Conservation (phyloP, 2,329 filamentous ascomycete genomes). For the Iodosphaeria phyllophila region DNA sequence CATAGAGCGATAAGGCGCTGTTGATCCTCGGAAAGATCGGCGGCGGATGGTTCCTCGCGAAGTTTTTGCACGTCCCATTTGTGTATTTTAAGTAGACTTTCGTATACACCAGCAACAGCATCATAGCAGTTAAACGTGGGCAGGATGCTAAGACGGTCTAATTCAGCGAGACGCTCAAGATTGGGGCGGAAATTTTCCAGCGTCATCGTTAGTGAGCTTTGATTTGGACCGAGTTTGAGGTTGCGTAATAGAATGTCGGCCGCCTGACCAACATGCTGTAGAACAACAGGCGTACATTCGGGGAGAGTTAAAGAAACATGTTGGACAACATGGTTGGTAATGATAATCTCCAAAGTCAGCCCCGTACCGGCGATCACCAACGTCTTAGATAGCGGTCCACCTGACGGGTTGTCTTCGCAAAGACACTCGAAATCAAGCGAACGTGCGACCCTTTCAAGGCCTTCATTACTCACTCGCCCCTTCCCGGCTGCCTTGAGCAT, state of each 20-base stretch:
- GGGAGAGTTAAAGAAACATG: slow-evolving; percentile 45
- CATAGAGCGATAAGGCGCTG: slow-evolving; percentile 44
- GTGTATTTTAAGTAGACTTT: slow-evolving; percentile 50
- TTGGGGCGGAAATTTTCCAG: slow-evolving; percentile 55
- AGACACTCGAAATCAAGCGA: slow-evolving; percentile 46
- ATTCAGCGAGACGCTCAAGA: slow-evolving; percentile 45
- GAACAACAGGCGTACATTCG: slow-evolving; percentile 36
- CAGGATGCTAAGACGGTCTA: slow-evolving; percentile 54
- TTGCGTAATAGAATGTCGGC: slow-evolving; percentile 47
- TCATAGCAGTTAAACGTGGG: slow-evolving; percentile 59
- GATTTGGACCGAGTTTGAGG: slow-evolving; percentile 36
- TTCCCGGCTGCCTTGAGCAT: slow-evolving; percentile 26
- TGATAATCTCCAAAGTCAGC: slow-evolving; percentile 40
- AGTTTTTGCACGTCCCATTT: slow-evolving; percentile 47
- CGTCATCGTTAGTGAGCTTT: slow-evolving; percentile 49
- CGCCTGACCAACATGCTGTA: slow-evolving; percentile 40
- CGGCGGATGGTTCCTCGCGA: slow-evolving; percentile 21
- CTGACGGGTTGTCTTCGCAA: slow-evolving; percentile 32
- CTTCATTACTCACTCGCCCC: slow-evolving; percentile 54
- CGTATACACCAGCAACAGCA: slow-evolving; percentile 55
- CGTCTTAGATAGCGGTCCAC: slow-evolving; percentile 29
- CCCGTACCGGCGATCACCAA: slow-evolving; percentile 44
- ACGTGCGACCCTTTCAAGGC: slow-evolving; percentile 51
- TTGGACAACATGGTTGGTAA: slow-evolving; percentile 42
- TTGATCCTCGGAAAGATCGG: slow-evolving; percentile 25